These are phyloP conservation scores for Sporisorium scitamineum DNA, from an alignment of 1,284 basidiomycete species.

Conservation along the genomic window DNA sequence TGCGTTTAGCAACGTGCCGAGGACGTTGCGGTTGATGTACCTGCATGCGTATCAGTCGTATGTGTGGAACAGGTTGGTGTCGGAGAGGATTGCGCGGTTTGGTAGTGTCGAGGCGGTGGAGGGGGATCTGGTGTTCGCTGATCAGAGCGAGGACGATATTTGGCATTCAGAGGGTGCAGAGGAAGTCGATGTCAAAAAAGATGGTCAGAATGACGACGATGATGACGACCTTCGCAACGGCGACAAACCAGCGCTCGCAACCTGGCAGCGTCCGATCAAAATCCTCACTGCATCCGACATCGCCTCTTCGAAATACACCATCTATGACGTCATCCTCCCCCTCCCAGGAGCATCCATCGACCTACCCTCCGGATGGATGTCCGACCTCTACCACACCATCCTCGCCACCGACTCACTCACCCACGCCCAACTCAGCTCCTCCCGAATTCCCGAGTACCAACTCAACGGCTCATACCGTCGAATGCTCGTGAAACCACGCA, in stretches of 20 bases:
- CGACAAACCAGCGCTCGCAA: conserved; percentile 21
- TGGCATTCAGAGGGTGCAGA: conserved; percentile 14
- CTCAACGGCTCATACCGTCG: conserved; percentile 92
- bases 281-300: conserved; percentile 81
- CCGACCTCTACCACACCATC: conserved; percentile 84
- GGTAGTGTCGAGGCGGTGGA: conserved; percentile 81
- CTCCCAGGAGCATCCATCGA: conserved; percentile 91
- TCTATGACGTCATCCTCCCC: conserved; percentile 95
- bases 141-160: conserved; percentile 53
- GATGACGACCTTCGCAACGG: conserved; percentile 31
- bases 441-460: conserved; percentile 81
- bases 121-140: conserved; percentile 76
- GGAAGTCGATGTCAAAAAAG: conserved; percentile 3
- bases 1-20: conserved; percentile 53
- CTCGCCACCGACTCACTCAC: conserved; percentile 86
- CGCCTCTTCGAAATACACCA: conserved; percentile 76
- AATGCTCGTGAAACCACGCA: conserved; percentile 85
- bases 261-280: conserved; percentile 76
- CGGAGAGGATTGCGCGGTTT: conserved; percentile 84
- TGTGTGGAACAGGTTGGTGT: conserved; percentile 96
- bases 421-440: conserved; percentile 78
- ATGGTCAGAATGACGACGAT: conserved; percentile 15
- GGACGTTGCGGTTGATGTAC: conserved; percentile 94
- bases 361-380: conserved; percentile 84
- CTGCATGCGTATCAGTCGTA: conserved; percentile 99